phyloP scores from a whole-genome alignment of 2,329 filamentous ascomycete species.

The Fusarium tricinctum region DNA sequence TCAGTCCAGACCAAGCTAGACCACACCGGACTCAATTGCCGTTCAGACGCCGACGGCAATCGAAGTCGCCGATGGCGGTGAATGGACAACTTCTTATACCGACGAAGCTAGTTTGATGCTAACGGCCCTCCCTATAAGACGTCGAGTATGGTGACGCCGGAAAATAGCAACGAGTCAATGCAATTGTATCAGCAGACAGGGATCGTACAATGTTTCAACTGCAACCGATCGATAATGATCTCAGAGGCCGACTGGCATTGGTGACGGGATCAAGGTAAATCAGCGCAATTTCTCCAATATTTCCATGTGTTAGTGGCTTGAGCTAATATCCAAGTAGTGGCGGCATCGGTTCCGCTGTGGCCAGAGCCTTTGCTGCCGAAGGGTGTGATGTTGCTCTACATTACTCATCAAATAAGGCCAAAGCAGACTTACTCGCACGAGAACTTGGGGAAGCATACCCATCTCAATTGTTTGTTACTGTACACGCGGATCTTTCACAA shows the following conservation, averaged over 20 bases:
- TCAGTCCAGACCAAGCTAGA: not conserved
- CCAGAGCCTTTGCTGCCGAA: slow-evolving; percentile 52
- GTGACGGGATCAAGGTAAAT: slow-evolving; percentile 40
- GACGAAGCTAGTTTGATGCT: not conserved
- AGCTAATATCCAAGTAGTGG: slow-evolving; percentile 46
- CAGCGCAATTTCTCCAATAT: no score
- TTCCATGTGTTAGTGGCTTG: not conserved
- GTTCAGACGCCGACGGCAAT: slow-evolving; percentile 22
- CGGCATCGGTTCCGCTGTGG: slow-evolving; percentile 54
- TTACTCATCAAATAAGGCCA: slow-evolving; percentile 53
- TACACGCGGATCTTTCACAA: slow-evolving; percentile 26
- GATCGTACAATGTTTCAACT: slow-evolving; percentile 7
- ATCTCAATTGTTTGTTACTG: slow-evolving; percentile 11
- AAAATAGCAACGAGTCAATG: no score
- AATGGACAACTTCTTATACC: slow-evolving; percentile 5
- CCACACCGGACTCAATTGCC: slow-evolving; percentile 20
- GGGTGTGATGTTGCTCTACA: slow-evolving; percentile 56
- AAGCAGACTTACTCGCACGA: slow-evolving; percentile 50
- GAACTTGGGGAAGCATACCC: slow-evolving; percentile 26
- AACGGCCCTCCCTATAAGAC: slow-evolving; percentile 14
- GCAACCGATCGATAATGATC: slow-evolving; percentile 28
- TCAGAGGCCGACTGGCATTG: slow-evolving; percentile 39
- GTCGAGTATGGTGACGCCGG: not conserved
- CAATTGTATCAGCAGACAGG: no score
- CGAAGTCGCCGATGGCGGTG: slow-evolving; percentile 8